These are phyloP conservation scores for Parafenestella ontariensis DNA, from an alignment of 2,329 filamentous ascomycete species.

Conservation along the genomic window DNA sequence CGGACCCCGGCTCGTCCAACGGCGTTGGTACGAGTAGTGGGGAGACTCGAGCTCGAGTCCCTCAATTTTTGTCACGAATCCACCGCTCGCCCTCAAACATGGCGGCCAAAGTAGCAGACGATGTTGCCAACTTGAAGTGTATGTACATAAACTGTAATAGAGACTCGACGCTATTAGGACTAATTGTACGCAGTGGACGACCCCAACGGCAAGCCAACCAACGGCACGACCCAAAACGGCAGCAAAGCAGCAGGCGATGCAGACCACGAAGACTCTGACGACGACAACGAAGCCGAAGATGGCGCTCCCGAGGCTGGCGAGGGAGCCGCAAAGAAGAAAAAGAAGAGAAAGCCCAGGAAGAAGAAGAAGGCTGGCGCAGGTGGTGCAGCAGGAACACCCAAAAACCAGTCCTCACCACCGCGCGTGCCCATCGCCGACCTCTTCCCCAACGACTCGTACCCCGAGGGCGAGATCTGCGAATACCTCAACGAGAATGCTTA, in stretches of 20 bases:
- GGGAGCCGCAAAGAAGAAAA: slow-evolving; percentile 72
- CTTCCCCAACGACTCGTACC: slow-evolving; percentile 75
- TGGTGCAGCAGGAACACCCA: slow-evolving; percentile 57
- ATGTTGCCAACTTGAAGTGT: slow-evolving; percentile 49
- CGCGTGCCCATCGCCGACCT: slow-evolving; percentile 75
- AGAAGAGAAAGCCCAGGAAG: slow-evolving; percentile 80
- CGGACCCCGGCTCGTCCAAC: slow-evolving; percentile 11
- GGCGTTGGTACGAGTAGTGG: slow-evolving; percentile 19
- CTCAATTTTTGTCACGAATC: slow-evolving; percentile 5
- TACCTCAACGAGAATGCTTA: slow-evolving; percentile 79
- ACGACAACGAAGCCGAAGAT: slow-evolving; percentile 61
- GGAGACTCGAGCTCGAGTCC: slow-evolving; percentile 17
- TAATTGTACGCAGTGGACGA: slow-evolving; percentile 45
- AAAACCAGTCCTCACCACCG: slow-evolving; percentile 78
- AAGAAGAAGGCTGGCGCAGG: slow-evolving; percentile 65
- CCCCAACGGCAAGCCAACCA: slow-evolving; percentile 38
- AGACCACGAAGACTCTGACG: slow-evolving; percentile 63
- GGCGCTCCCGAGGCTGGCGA: slow-evolving; percentile 48
- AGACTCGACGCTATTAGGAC: not conserved
- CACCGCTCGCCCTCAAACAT: slow-evolving; percentile 31
- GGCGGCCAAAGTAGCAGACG: slow-evolving; percentile 48
- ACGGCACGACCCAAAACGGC: slow-evolving; percentile 38
- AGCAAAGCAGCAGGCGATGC: slow-evolving; percentile 54
- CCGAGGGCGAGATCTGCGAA: slow-evolving; percentile 78
- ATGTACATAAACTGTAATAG: slow-evolving; percentile 13